phyloP scores from a whole-genome alignment of 192 early-diverging fungal genomes.

The Phycomyces blakesleeanus region DNA sequence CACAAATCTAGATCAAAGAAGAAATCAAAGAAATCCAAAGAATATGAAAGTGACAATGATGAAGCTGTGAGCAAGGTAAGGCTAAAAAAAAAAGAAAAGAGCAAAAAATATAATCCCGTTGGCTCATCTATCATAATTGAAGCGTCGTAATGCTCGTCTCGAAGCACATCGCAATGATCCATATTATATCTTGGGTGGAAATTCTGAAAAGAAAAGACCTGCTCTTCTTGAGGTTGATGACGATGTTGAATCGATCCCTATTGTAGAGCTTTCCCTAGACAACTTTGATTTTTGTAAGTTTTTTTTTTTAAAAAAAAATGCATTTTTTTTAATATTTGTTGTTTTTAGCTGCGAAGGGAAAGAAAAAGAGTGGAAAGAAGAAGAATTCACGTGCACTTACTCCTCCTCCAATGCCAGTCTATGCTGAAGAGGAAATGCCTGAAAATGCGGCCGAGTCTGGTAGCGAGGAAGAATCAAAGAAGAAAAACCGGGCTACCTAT shows the following conservation, averaged over 20 bases:
- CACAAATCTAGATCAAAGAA: conserved; percentile 18
- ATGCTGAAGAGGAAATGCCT: conserved; percentile 59
- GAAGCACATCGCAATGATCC: conserved; percentile 57
- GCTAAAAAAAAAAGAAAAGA: conserved; percentile 15
- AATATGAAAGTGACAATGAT: conserved; percentile 43
- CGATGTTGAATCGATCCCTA: conserved; percentile 78
- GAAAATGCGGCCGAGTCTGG: conserved; percentile 51
- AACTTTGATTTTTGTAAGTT: conserved; percentile 34
- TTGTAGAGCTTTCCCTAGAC: conserved; percentile 68
- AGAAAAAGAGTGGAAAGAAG: conserved; percentile 33
- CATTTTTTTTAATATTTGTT: neutral
- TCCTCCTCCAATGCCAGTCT: conserved; percentile 38
- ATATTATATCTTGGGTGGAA: conserved; percentile 61
- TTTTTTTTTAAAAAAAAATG: conserved; percentile 4
- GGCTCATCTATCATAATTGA: neutral
- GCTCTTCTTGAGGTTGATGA: conserved; percentile 33
- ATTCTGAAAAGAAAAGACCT: conserved; percentile 29
- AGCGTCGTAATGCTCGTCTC: conserved; percentile 47
- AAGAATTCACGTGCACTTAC: conserved; percentile 22
- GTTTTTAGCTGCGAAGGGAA: conserved; percentile 18
- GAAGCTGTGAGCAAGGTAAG: conserved; percentile 22
- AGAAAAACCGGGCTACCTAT: conserved; percentile 7
- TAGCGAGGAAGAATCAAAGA: conserved; percentile 41
- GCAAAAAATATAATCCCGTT: neutral
- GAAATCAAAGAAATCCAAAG: conserved; percentile 20